Evolutionary conservation across 106 monocot genomes (phyloP), one percentile per base, ranked within the genome.

Genomic region (Gastrodia elata): DNA sequence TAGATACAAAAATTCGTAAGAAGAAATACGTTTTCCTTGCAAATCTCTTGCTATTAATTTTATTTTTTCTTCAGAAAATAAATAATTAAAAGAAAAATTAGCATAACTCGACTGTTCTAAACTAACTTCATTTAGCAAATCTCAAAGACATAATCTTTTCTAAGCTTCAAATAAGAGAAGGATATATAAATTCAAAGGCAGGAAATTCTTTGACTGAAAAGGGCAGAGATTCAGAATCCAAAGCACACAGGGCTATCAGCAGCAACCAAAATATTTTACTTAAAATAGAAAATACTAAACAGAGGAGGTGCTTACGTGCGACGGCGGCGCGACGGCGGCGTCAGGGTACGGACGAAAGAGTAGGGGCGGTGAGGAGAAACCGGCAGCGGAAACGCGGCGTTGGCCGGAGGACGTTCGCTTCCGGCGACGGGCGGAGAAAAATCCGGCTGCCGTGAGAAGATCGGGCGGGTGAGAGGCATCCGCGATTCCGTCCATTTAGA

Each of bases 351-450:
- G 33, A 25, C 44, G 25, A 36, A 4, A 1, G n/a, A 5, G 56
- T 16, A 9, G 38, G 38, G 30, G 42, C 24, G 69, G 35, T 11
- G 69, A 40, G 9, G 39, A 4, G 11, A 37, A 18, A 18, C 67
- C 18, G 18, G 5, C 35, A 33, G 7, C 64, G 33, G 67, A 5
- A 26, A 20, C 61, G 36, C 72, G 78, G 64, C 65, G 78, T 20
- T 61, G 78, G 9, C 65, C 41, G 24, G 24, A 16, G 48, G 61
- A 64, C 8, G 72, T 72, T 26, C 78, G 32, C 41, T 73, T 71
- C 13, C 78, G 41, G 27, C 78, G 78, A 22, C 44, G 59, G 26
- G 48, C 48, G 78, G 13, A 39, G 70, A 65, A 72, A n/a, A n/a
- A n/a, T 20, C 78, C 26, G 13, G 71, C 72, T 25, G 72, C 46